Evolutionary conservation across 2,329 filamentous ascomycete genomes (phyloP).

Genomic region (Fusarium duplospermum): DNA sequence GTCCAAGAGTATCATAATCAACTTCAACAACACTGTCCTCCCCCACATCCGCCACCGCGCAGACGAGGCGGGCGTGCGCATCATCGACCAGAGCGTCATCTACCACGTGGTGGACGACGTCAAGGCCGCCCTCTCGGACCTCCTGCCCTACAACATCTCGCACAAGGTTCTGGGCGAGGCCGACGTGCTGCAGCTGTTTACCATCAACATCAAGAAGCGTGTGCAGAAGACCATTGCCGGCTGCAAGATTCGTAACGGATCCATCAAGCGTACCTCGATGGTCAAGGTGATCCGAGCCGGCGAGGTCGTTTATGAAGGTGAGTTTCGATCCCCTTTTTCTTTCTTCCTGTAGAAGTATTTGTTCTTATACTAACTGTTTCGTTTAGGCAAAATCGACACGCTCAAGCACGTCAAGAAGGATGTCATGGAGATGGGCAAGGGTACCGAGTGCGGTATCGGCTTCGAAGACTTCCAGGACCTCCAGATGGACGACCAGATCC

Average conservation of each 20-base stretch:
- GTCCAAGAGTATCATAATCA: constrained; percentile 81
- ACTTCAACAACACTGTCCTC: constrained; percentile 83
- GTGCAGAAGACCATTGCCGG: constrained; percentile 83
- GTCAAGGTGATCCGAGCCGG: constrained; percentile 79
- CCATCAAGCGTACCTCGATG: constrained; percentile 70
- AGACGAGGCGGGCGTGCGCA: constrained; percentile 75
- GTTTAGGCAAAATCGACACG: constrained; percentile 77
- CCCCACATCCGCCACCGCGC: constrained; percentile 77
- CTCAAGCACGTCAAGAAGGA: constrained; percentile 96
- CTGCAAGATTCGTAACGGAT: constrained; percentile 86
- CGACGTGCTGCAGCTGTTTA: constrained; percentile 84
- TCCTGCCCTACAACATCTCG: constrained; percentile 74
- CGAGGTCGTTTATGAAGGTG: constrained; percentile 84
- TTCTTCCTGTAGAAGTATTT: no score
- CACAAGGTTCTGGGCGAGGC: constrained; percentile 87
- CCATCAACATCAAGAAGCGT: constrained; percentile 81
- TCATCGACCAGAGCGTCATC: constrained; percentile 89
- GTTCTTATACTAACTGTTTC: not conserved
- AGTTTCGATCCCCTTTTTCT: constrained; percentile 50
- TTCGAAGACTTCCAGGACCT: constrained; percentile 86
- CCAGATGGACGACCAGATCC: constrained; percentile 83
- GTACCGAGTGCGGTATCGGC: constrained; percentile 90
- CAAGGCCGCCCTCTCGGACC: constrained; percentile 73
- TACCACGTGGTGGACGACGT: constrained; percentile 83
- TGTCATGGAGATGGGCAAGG: constrained; percentile 88